Base-by-base conservation (phyloP, 176 grass and related monocot genomes). In the Stipa capillata region DNA sequence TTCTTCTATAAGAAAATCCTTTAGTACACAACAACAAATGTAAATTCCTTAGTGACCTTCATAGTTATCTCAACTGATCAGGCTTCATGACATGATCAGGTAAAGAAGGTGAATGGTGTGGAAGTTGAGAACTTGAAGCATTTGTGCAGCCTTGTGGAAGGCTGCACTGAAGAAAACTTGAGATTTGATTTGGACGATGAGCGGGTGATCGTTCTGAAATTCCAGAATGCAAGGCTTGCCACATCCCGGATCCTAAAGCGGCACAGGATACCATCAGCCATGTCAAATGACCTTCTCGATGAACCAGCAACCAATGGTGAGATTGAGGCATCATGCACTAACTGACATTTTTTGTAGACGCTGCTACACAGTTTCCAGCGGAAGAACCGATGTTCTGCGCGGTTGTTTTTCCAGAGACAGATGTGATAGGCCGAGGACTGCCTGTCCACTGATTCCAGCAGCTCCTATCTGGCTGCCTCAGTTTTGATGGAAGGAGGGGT, bases 121-220 rank as follows among this genome's bases (percentile, higher is more conserved):
- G 92, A 92, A 53, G 83, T 98, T 31, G 85, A 94, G 55, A 98
- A 98, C 31, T 77, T 98, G 52, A 98, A 92, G 72, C 95, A 98
- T 86, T 28, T 98, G 75, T 91, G 92, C 63, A 62, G 36, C 49
- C 78, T 98, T 9, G 88, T 98, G 25, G 95, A 94, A 79, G 60
- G 65, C 47, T 94, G 88, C 76, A 77, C 74, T 0, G 74, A 90
- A 79, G 92, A 98, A 87, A 98, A 83, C 69, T 51, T 98, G 83
- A 92, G 90, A 71, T 91, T 98, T 29, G 90, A 98, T 88, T 81
- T 94, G 71, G 95, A 98, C 8, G 95, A 98, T 47, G 95, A 93
- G 78, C 92, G 90, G 73, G 87, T 94, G 42, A 94, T 94, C 8
- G 48, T 92, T 20, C 77, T 98, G 27, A 94, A 94, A 25, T 98